These are phyloP conservation scores for Tolypocladium endophyticum DNA, from an alignment of 2,329 filamentous ascomycete genomes.

Conservation along the genomic window DNA sequence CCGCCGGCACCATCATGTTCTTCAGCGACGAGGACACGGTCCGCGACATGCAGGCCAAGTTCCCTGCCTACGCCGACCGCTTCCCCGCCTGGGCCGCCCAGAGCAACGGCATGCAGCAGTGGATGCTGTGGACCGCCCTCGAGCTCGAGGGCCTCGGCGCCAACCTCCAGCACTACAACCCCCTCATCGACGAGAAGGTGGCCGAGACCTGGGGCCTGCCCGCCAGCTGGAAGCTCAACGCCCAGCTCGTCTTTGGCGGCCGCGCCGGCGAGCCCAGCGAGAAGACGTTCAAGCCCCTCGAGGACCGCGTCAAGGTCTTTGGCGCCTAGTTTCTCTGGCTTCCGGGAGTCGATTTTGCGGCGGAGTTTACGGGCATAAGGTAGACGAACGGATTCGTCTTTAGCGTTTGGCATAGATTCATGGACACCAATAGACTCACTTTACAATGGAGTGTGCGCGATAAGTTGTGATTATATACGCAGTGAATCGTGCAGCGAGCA, in stretches of 20 bases:
- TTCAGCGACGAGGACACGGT: slow-evolving; percentile 68
- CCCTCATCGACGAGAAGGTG: slow-evolving; percentile 67
- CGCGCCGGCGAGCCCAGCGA: slow-evolving; percentile 43
- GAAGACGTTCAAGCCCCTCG: slow-evolving; percentile 55
- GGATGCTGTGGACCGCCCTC: slow-evolving; percentile 68
- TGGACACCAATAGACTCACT: neutral
- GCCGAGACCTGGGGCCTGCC: slow-evolving; percentile 60
- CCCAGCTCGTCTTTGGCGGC: slow-evolving; percentile 77
- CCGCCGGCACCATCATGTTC: slow-evolving; percentile 77
- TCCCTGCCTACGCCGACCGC: slow-evolving; percentile 64
- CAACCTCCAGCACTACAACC: slow-evolving; percentile 92
- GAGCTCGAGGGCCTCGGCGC: slow-evolving; percentile 76
- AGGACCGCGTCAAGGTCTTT: slow-evolving; percentile 57
- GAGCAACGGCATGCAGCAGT: slow-evolving; percentile 70
- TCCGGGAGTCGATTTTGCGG: neutral
- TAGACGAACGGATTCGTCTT: neutral
- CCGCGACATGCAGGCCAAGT: slow-evolving; percentile 55
- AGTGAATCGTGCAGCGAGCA: neutral
- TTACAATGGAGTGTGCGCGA: neutral
- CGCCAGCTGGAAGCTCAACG: slow-evolving; percentile 62
- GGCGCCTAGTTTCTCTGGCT: slow-evolving; percentile 26
- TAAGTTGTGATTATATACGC: neutral
- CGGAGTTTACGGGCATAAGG: neutral
- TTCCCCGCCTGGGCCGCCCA: slow-evolving; percentile 72
- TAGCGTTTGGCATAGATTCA: slow-evolving; percentile 7